These are phyloP conservation scores for Chlorella sorokiniana DNA, from an alignment of 139 green algal genomes.

Conservation along the genomic window DNA sequence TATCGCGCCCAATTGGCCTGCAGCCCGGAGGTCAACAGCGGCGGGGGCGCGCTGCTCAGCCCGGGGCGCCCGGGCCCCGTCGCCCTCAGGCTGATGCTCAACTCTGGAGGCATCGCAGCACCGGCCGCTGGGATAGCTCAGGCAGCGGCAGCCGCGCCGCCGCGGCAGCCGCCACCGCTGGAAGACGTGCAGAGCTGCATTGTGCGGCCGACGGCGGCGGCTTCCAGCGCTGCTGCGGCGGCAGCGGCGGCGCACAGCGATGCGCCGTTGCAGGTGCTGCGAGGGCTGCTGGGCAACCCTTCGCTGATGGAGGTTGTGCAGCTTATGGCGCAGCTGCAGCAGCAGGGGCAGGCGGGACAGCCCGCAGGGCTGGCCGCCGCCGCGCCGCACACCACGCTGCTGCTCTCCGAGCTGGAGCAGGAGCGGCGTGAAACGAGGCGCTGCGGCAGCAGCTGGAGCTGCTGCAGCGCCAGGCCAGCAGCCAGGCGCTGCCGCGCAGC, in stretches of 20 bases:
- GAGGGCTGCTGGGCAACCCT: too few relatives aligned
- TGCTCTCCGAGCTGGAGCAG: too few relatives aligned
- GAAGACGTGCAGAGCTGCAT: conserved; percentile 12
- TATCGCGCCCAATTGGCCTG: neutral
- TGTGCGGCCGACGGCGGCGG: neutral
- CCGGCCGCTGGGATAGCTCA: neutral
- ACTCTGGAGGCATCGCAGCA: neutral
- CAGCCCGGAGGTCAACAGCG: neutral
- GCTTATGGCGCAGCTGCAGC: too few relatives aligned
- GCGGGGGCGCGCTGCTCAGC: neutral
- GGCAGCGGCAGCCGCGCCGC: neutral
- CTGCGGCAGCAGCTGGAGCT: too few relatives aligned
- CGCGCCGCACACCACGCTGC: too few relatives aligned
- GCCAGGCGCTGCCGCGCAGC: too few relatives aligned
- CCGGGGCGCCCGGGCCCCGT: neutral
- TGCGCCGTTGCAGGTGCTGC: too few relatives aligned
- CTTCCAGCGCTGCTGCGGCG: neutral
- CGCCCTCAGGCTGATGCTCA: neutral
- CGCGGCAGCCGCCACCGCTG: neutral
- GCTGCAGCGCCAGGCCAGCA: too few relatives aligned
- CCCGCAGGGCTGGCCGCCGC: too few relatives aligned
- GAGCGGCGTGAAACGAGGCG: too few relatives aligned
- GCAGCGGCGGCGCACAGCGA: neutral
- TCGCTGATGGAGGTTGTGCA: too few relatives aligned
- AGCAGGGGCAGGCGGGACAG: too few relatives aligned